These are phyloP conservation scores for Candida caryicola DNA, from an alignment of 805 yeast species.

Conservation along the genomic window DNA sequence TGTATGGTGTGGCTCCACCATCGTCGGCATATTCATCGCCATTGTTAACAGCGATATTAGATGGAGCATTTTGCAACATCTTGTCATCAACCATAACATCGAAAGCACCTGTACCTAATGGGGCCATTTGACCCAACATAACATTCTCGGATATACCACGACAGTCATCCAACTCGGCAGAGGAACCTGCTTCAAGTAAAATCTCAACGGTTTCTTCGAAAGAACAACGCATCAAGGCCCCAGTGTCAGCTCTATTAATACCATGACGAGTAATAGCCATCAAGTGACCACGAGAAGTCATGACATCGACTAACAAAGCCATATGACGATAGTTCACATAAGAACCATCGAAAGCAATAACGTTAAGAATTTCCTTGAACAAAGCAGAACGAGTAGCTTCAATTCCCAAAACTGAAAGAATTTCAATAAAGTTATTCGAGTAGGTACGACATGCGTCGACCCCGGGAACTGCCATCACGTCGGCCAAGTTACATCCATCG, in stretches of 20 bases:
- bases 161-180: constrained; percentile 97
- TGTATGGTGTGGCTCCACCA: constrained; percentile 93
- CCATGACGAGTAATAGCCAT: constrained; percentile 99
- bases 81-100: constrained; percentile 93
- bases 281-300: constrained; percentile 97
- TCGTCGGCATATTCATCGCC: constrained; percentile 32
- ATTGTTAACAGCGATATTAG: constrained; percentile 44
- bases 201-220: constrained; percentile 99
- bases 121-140: constrained; percentile 97
- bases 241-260: constrained; percentile 97
- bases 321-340: constrained; percentile 97
- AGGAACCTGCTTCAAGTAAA: constrained; percentile 94
- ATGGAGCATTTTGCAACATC: constrained; percentile 64
- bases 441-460: constrained; percentile 88
- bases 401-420: constrained; percentile 91
- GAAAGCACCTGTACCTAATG: constrained; percentile 97
- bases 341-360: constrained; percentile 99
- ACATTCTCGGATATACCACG: constrained; percentile 98
- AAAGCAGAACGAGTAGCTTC: constrained; percentile 97
- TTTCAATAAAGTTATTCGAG: constrained; percentile 95
- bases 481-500: constrained; percentile 94
- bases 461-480: constrained; percentile 92
- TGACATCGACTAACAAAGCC: constrained; percentile 95
- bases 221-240: constrained; percentile 98
- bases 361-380: constrained; percentile 91